phyloP scores from a whole-genome alignment of 768 basidiomycete genomes.

The Nidularia pulvinata region DNA sequence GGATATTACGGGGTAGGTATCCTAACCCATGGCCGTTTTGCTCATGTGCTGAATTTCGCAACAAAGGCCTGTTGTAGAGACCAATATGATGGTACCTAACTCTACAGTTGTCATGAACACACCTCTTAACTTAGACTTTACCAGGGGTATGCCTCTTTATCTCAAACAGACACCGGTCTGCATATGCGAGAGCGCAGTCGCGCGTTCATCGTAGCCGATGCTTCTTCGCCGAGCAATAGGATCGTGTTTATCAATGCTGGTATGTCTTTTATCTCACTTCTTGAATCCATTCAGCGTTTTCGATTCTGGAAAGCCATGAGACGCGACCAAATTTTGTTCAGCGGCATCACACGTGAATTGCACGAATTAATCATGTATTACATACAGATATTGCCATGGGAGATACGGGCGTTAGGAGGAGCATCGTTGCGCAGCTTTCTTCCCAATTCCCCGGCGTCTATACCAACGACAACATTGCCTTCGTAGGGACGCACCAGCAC shows the following conservation, averaged over 20 bases:
- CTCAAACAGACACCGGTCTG: slow-evolving; percentile 71
- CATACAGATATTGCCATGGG: slow-evolving; percentile 77
- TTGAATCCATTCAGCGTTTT: slow-evolving; percentile 1
- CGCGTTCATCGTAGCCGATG: slow-evolving; percentile 74
- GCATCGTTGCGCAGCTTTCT: slow-evolving; percentile 60
- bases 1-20: slow-evolving; percentile 69
- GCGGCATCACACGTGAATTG: background rate
- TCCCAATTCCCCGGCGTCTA: slow-evolving; percentile 63
- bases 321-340: background rate
- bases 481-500: slow-evolving; percentile 77
- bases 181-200: slow-evolving; percentile 82
- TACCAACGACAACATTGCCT: slow-evolving; percentile 69
- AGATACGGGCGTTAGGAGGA: slow-evolving; percentile 72
- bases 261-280: slow-evolving; percentile 17
- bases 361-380: background rate
- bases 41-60: slow-evolving; percentile 6
- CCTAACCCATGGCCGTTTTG: slow-evolving; percentile 3
- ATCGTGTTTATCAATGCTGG: slow-evolving; percentile 80
- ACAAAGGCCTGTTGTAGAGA: slow-evolving; percentile 72
- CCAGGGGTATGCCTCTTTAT: slow-evolving; percentile 66
- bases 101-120: background rate
- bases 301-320: background rate
- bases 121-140: slow-evolving; percentile 1
- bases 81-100: slow-evolving; percentile 72
- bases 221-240: slow-evolving; percentile 51